These are phyloP conservation scores for Tubosaeta sp. DNA, from an alignment of 768 basidiomycete species.

Conservation along the genomic window DNA sequence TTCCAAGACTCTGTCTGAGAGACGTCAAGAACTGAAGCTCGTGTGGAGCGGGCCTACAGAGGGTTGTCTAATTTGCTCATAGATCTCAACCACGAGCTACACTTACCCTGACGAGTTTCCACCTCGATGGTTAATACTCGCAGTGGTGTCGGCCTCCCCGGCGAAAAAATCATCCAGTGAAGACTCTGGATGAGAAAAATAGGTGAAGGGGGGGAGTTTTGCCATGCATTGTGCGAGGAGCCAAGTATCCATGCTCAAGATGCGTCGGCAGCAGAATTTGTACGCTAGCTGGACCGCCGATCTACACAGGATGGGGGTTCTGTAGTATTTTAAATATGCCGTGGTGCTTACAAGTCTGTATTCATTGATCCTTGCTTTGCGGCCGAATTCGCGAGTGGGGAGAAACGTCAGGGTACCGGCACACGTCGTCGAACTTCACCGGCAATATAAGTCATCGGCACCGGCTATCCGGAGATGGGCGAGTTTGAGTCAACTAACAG, in stretches of 20 bases:
- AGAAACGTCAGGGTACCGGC: background rate
- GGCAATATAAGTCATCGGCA: background rate
- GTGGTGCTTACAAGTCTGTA: background rate
- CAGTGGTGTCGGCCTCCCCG: background rate
- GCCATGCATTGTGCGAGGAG: constrained; percentile 12
- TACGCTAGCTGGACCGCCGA: background rate
- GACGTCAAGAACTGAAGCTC: constrained; percentile 6
- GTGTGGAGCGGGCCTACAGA: constrained; percentile 3
- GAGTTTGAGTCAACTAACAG: background rate
- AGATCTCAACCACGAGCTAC: background rate
- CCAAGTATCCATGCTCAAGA: constrained; percentile 6
- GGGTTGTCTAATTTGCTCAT: background rate
- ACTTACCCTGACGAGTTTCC: background rate
- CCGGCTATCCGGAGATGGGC: background rate
- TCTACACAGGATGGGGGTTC: constrained; percentile 1
- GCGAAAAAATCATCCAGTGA: constrained; percentile 14
- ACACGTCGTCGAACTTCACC: background rate
- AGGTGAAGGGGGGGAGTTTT: constrained; percentile 5
- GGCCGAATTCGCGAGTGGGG: background rate
- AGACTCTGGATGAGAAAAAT: constrained; percentile 12
- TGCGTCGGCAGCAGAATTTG: background rate
- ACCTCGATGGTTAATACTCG: background rate
- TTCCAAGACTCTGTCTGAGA: constrained; percentile 4
- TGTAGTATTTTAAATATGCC: background rate
- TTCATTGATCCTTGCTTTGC: background rate